Percentiles rank a stretch among this genome's conserved stretches.
Conservation (phyloP, 805 yeast species). For the Wickerhamiella dianesei region DNA sequence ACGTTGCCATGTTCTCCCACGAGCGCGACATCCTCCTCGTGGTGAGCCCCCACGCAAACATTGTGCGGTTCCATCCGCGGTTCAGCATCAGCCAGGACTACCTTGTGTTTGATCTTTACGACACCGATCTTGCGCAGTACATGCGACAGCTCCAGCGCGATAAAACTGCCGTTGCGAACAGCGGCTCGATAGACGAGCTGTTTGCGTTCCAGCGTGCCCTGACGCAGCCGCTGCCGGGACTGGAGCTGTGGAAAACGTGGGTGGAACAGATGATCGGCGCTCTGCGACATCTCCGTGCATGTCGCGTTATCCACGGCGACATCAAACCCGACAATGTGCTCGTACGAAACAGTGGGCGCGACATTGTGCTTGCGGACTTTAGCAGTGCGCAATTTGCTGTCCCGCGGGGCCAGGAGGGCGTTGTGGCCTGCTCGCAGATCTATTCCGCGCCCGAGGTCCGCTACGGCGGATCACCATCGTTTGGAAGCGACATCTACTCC, state of each 20-base stretch:
- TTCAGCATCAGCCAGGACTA: constrained; percentile 11
- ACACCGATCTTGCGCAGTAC: constrained; percentile 6
- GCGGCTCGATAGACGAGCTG: constrained; percentile 11
- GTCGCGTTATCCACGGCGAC: constrained; percentile 34
- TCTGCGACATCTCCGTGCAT: constrained; percentile 16
- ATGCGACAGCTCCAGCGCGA: constrained; percentile 7
- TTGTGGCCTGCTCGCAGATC: constrained; percentile 26
- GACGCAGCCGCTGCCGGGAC: constrained; percentile 18
- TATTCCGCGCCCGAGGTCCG: constrained; percentile 38
- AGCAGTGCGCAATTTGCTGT: constrained; percentile 12
- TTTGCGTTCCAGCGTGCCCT: constrained; percentile 5
- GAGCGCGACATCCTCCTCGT: constrained; percentile 10
- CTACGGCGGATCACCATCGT: constrained; percentile 21
- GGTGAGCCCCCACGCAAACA: constrained; percentile 3
- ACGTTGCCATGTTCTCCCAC: constrained; percentile 8
- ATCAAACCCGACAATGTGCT: constrained; percentile 35
- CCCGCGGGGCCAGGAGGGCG: constrained; percentile 11
- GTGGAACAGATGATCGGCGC: constrained; percentile 18
- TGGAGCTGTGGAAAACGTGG: constrained; percentile 19
- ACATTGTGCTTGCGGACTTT: constrained; percentile 36
- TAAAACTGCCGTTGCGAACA: neutral
- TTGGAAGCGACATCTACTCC: constrained; percentile 34
- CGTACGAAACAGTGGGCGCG: constrained; percentile 13
- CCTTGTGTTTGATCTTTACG: constrained; percentile 14
- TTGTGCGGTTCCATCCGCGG: constrained; percentile 12